Conservation (phyloP, 441 rosid species). For the Populus hybrid region DNA sequence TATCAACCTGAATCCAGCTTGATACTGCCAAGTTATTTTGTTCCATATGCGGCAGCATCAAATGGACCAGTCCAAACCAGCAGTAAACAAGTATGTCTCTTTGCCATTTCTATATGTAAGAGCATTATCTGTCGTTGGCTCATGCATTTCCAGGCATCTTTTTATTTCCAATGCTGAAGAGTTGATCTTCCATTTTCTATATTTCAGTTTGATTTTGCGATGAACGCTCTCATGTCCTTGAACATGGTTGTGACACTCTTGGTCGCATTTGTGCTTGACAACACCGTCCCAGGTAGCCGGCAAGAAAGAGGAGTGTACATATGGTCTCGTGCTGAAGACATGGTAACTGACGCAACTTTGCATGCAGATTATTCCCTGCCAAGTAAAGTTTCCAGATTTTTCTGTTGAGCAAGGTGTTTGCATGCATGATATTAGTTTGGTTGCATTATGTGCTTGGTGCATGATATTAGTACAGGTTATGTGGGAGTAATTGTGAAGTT, state of each 20-base stretch:
- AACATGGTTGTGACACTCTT: slow-evolving; percentile 88
- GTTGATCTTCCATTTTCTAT: slow-evolving; percentile 1
- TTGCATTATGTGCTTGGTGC: not conserved
- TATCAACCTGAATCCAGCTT: slow-evolving; percentile 55
- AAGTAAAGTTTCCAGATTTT: slow-evolving; percentile 31
- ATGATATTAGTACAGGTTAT: not conserved
- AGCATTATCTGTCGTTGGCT: not conserved
- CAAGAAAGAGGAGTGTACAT: slow-evolving; percentile 75
- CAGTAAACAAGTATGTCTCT: slow-evolving; percentile 51
- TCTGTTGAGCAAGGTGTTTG: slow-evolving; percentile 35
- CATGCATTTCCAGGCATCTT: not conserved
- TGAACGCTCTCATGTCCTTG: slow-evolving; percentile 75
- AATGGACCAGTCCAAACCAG: slow-evolving; percentile 67
- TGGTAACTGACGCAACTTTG: slow-evolving; percentile 52
- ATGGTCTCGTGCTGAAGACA: slow-evolving; percentile 72
- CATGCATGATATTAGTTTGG: slow-evolving; percentile 10
- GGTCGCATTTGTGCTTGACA: slow-evolving; percentile 72
- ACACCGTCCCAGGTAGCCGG: slow-evolving; percentile 82
- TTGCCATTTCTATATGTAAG: not conserved
- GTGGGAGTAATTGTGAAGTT: slow-evolving; percentile 1
- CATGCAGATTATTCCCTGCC: slow-evolving; percentile 53
- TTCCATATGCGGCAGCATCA: slow-evolving; percentile 85
- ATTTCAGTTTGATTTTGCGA: slow-evolving; percentile 70
- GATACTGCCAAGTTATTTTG: slow-evolving; percentile 64
- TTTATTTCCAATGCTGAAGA: not conserved